Conservation (phyloP, 208 protist genomes). For the Trypanosoma platydactyli region DNA sequence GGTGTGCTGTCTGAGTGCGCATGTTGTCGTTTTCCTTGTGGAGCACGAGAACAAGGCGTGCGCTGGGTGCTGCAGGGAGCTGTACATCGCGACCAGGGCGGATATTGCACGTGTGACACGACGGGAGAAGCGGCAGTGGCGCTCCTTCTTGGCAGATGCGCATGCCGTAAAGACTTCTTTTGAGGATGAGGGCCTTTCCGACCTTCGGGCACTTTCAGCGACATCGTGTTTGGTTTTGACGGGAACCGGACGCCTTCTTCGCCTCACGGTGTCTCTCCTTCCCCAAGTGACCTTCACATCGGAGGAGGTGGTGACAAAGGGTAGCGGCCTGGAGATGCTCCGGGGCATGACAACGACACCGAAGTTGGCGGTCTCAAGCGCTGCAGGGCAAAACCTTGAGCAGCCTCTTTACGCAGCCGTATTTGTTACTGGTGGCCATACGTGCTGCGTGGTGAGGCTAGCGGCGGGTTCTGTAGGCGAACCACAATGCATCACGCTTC, state of each 20-base stretch:
- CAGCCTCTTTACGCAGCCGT: not conserved
- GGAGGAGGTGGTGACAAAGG: conserved; percentile 12
- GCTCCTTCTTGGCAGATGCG: conserved; percentile 29
- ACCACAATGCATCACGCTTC: conserved; percentile 15
- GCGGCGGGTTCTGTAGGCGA: not conserved
- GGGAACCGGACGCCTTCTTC: conserved; percentile 20
- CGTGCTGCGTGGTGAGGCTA: conserved; percentile 13
- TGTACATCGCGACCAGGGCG: conserved; percentile 25
- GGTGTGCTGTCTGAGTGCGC: conserved; percentile 24
- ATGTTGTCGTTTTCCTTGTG: conserved; percentile 21
- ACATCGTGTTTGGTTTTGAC: conserved; percentile 27
- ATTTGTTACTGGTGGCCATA: conserved; percentile 6
- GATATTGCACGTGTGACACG: conserved; percentile 19
- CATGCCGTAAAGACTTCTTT: conserved; percentile 20
- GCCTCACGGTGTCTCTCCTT: conserved; percentile 4
- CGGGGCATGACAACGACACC: not conserved
- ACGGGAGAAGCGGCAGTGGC: conserved; percentile 26
- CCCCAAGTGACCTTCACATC: not conserved
- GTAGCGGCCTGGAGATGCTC: not conserved
- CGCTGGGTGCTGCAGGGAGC: conserved; percentile 2
- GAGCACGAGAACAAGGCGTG: conserved; percentile 1
- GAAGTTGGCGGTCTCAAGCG: conserved; percentile 12
- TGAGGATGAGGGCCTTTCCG: conserved; percentile 15
- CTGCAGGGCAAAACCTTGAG: not conserved
- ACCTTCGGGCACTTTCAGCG: conserved; percentile 16